Conservation (phyloP, 2,329 filamentous ascomycete genomes). For the Annulohypoxylon truncatum region DNA sequence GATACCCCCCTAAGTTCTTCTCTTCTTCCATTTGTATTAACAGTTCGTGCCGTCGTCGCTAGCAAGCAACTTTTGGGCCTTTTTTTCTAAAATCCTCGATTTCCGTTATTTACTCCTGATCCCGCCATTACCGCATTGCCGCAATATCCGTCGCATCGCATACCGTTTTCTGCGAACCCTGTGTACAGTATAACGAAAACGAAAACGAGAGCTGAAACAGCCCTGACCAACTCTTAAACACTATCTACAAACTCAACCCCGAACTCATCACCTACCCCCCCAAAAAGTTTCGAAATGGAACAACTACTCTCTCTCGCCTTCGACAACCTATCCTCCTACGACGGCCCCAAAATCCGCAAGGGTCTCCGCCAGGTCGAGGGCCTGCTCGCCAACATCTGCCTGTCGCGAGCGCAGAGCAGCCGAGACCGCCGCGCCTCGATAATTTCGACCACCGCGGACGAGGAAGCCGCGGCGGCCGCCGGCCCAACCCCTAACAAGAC, state of each 20-base stretch:
- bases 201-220: not conserved
- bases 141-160: constrained; percentile 18
- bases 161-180: not conserved
- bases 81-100: constrained; percentile 21
- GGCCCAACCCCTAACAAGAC: constrained; percentile 65
- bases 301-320: constrained; percentile 91
- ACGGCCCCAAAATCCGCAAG: constrained; percentile 90
- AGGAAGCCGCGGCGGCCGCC: constrained; percentile 49
- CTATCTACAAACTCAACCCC: not conserved
- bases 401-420: constrained; percentile 62
- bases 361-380: constrained; percentile 94
- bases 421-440: constrained; percentile 50
- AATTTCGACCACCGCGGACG: constrained; percentile 45
- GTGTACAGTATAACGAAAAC: not conserved
- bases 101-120: constrained; percentile 6
- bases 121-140: not conserved
- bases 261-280: not conserved
- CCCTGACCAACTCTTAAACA: not conserved
- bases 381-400: constrained; percentile 92
- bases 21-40: constrained; percentile 50
- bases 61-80: constrained; percentile 10
- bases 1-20: constrained; percentile 42
- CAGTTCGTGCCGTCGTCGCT: constrained; percentile 31
- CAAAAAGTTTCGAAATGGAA: constrained; percentile 72
- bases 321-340: constrained; percentile 94